Conservation (phyloP, 768 basidiomycete genomes). For the Pisolithus tinctorius region DNA sequence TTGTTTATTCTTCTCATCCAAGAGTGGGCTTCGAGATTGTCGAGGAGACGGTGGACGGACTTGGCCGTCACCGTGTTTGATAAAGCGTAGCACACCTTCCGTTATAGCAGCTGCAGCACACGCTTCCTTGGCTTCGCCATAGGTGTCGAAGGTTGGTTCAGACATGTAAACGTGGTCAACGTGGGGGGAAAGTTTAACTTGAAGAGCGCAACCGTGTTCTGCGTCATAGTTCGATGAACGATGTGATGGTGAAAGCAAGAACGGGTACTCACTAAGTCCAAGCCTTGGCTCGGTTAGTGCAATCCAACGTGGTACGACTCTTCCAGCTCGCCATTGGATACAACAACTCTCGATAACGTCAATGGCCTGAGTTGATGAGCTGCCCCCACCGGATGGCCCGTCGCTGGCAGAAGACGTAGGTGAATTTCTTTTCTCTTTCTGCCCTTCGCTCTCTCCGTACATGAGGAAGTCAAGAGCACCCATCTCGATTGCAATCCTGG, state of each 20-base stretch:
- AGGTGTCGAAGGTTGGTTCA: slow-evolving; percentile 35
- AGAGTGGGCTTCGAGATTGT: slow-evolving; percentile 1
- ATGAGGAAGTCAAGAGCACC: slow-evolving; percentile 56
- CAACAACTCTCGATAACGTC: slow-evolving; percentile 50
- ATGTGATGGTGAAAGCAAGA: background rate
- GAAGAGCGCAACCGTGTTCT: slow-evolving; percentile 53
- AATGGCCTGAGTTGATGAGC: slow-evolving; percentile 12
- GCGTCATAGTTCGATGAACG: slow-evolving; percentile 1
- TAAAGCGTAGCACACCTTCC: slow-evolving; percentile 52
- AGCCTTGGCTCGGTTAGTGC: slow-evolving; percentile 40
- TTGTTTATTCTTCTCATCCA: slow-evolving; percentile 3
- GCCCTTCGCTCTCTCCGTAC: slow-evolving; percentile 34
- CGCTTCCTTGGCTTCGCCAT: slow-evolving; percentile 39
- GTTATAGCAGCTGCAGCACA: slow-evolving; percentile 50
- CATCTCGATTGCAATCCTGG: slow-evolving; percentile 48
- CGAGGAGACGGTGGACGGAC: slow-evolving; percentile 27
- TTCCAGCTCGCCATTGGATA: slow-evolving; percentile 44
- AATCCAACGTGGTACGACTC: slow-evolving; percentile 50
- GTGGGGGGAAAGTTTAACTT: slow-evolving; percentile 46
- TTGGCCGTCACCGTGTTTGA: slow-evolving; percentile 50
- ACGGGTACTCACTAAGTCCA: slow-evolving; percentile 33
- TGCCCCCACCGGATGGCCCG: background rate
- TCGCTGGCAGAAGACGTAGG: slow-evolving; percentile 18
- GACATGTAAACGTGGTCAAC: slow-evolving; percentile 47
- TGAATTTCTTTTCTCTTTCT: slow-evolving; percentile 29